A percentile compares a stretch with the other conserved stretches of the same genome.
phyloP scores from a whole-genome alignment of 192 early-diverging fungal genomes.

The Umbelopsis sp. region DNA sequence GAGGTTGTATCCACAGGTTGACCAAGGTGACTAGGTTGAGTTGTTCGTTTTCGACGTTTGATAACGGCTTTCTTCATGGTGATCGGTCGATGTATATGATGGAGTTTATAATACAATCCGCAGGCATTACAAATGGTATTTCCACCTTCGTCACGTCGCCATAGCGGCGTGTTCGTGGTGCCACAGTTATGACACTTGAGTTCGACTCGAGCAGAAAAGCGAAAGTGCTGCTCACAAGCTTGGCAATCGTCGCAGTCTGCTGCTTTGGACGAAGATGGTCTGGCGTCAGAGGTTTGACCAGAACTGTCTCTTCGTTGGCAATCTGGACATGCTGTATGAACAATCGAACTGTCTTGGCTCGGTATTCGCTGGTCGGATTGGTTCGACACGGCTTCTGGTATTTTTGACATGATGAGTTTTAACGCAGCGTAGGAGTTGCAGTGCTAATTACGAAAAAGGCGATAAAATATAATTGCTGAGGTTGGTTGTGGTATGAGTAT shows the following conservation, averaged over 20 bases:
- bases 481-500: no score
- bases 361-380: not conserved
- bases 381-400: not conserved
- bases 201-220: constrained; percentile 41
- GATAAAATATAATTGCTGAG: no score
- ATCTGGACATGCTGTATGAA: constrained; percentile 4
- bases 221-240: constrained; percentile 68
- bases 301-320: not conserved
- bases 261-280: constrained; percentile 1
- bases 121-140: constrained; percentile 89
- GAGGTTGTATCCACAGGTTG: not conserved
- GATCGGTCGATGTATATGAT: constrained; percentile 74
- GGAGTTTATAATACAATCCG: constrained; percentile 87
- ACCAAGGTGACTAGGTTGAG: not conserved
- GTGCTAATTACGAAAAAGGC: no score
- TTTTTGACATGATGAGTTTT: not conserved
- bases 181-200: constrained; percentile 74
- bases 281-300: not conserved
- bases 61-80: constrained; percentile 71
- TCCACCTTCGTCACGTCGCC: constrained; percentile 71
- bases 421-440: no score
- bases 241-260: constrained; percentile 65
- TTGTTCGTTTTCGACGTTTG: constrained; percentile 60
- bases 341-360: not conserved
- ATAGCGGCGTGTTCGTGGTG: constrained; percentile 68